Evolutionary conservation across 805 yeast species (phyloP).

Genomic region (Metschnikowia lunata): DNA sequence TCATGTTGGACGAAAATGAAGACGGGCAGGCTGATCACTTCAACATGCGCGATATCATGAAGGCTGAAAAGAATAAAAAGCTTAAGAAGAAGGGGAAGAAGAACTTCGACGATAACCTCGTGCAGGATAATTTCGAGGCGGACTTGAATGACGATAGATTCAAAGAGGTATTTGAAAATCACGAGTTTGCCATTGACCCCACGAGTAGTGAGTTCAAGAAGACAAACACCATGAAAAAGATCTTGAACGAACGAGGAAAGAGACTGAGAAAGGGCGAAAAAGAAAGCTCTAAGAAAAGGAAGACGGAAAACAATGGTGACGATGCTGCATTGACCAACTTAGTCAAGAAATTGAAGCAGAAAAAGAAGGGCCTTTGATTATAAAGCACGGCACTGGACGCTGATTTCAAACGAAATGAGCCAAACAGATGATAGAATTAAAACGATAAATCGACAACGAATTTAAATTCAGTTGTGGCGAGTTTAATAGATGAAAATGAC

Average conservation of each 20-base stretch:
- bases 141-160: conserved; percentile 84
- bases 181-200: conserved; percentile 92
- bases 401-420: too few relatives aligned
- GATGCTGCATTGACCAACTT: conserved; percentile 22
- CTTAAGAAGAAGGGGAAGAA: conserved; percentile 42
- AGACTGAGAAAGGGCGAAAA: conserved; percentile 26
- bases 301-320: conserved; percentile 4
- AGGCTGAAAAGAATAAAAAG: conserved; percentile 64
- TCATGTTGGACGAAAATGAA: conserved; percentile 59
- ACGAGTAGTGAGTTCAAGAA: conserved; percentile 85
- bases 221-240: conserved; percentile 80
- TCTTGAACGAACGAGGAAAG: conserved; percentile 70
- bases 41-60: conserved; percentile 70
- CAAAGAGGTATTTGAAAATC: conserved; percentile 74
- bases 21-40: conserved; percentile 56
- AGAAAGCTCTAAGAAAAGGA: conserved; percentile 6
- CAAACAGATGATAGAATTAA: too few relatives aligned
- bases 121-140: conserved; percentile 52
- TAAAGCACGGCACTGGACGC: background rate
- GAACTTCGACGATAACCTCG: conserved; percentile 47
- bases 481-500: too few relatives aligned
- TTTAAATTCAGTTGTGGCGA: too few relatives aligned
- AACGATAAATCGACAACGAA: too few relatives aligned
- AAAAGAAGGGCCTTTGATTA: conserved; percentile 15
- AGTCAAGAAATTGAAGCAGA: conserved; percentile 50